A percentile compares a stretch with the other conserved stretches of the same genome.
Evolutionary conservation across 345 rosid species (phyloP).

Genomic region (Eucalyptus melliodora): DNA sequence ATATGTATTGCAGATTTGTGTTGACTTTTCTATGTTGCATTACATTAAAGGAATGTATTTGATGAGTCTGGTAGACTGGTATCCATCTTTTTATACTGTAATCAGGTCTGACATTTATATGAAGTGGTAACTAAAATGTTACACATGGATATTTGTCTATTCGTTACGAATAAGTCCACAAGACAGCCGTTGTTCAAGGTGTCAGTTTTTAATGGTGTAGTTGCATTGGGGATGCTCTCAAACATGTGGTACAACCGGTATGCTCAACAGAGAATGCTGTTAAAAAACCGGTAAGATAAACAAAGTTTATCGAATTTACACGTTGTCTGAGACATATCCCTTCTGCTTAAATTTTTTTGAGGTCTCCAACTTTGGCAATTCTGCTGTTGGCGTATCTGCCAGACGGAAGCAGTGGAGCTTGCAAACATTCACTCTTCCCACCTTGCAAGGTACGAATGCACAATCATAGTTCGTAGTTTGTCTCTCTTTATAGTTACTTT

Average conservation of each 20-base stretch:
- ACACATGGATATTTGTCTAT: not conserved
- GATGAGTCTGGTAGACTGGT: no score
- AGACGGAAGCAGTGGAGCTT: not conserved
- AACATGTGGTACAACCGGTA: not conserved
- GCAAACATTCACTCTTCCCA: not conserved
- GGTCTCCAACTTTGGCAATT: not conserved
- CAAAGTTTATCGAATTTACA: not conserved
- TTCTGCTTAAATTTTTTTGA: not conserved
- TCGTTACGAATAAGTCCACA: not conserved
- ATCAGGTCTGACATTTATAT: not conserved
- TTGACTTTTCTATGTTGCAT: no score
- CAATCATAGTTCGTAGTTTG: no score
- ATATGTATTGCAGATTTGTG: no score
- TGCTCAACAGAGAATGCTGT: not conserved
- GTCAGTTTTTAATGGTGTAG: not conserved
- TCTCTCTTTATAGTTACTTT: no score
- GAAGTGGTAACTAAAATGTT: no score
- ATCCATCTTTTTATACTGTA: no score
- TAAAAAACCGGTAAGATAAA: not conserved
- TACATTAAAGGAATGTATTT: not conserved
- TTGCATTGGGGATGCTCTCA: not conserved
- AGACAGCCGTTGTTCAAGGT: not conserved
- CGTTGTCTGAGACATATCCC: not conserved
- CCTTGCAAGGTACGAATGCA: not conserved
- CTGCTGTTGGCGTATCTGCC: not conserved